Evolutionary conservation across 73 alveolate species (phyloP).

Genomic region (Paramecium tetraurelia): DNA sequence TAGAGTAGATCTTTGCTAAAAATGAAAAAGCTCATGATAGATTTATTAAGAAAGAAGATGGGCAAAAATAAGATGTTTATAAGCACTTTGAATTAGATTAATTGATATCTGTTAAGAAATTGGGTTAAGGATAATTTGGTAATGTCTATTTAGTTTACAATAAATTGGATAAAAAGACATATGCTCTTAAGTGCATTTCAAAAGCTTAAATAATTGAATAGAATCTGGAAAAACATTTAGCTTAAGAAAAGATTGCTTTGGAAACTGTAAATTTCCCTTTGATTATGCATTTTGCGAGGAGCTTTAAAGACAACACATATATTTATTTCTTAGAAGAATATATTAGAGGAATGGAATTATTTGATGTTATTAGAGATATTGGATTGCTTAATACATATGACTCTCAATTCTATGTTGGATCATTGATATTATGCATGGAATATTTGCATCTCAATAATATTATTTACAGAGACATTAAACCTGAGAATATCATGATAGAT

Average conservation of each 20-base stretch:
- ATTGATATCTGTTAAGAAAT: not conserved
- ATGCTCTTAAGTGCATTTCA: constrained; percentile 65
- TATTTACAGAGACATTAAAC: constrained; percentile 78
- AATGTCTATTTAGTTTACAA: constrained; percentile 61
- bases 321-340: constrained; percentile 68
- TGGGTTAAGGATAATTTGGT: constrained; percentile 73
- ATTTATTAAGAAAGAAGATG: constrained; percentile 57
- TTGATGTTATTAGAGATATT: constrained; percentile 68
- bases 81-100: constrained; percentile 54
- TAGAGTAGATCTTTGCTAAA: constrained; percentile 36
- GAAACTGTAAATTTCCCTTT: constrained; percentile 61
- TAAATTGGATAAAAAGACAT: constrained; percentile 54
- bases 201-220: constrained; percentile 54
- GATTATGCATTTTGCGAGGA: constrained; percentile 62
- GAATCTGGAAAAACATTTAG: constrained; percentile 45
- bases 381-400: constrained; percentile 59
- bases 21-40: constrained; percentile 62
- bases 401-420: constrained; percentile 55
- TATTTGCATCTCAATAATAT: constrained; percentile 72
- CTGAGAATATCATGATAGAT: constrained; percentile 82
- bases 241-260: constrained; percentile 59
- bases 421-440: constrained; percentile 62
- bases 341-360: constrained; percentile 67
- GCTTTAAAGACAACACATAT: constrained; percentile 64
- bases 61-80: constrained; percentile 52